Base-by-base conservation (phyloP, 2,329 filamentous ascomycete species). In the Orbilia oligospora region DNA sequence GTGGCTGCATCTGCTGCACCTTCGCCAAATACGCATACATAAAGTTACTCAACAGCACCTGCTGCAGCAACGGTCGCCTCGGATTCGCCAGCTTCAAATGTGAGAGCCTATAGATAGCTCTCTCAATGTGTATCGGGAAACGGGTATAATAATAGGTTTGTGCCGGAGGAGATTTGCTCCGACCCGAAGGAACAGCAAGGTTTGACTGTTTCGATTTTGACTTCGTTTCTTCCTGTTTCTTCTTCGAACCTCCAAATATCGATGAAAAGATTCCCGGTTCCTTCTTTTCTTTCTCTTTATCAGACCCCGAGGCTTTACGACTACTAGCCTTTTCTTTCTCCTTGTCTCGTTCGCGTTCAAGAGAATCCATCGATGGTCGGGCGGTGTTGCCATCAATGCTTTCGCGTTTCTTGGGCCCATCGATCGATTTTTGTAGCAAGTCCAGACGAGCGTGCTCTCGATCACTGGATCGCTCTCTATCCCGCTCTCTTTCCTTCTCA, bases 21-120 rank as follows among this genome's bases (percentile, higher is more conserved):
- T 98, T 99, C 80, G 96, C 96, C 80, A 99, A 89, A 84, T 99
- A 99, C 72, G 94, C 96, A 86, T 99, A 99, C 96, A 99, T 99
- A 85, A 99, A 99, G 84, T 99, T 99, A 85, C 94, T 97, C 81
- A 99, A 89, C 76, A 99, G 87, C 22, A 99, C 96, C 84, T 99
- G 96, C 77, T 95, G 97, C 83, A 97, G 92, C 65, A 99, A 86
- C 48, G 95, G 92, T 71, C 96, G 91, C 53, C 95, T 91, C 44
- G 96, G 96, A 83, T 99, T 98, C n/a, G 96, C 96, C 79, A 99
- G 89, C 85, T 99, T 99, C 86, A 98, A 97, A 84, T 99, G 96
- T 18, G 96, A 96, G 93, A 99, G 97, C 79, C 96, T 90, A 85
- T 99, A 99, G 76, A 99, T 99, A 20, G 96, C 96, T 76, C 96